Percentiles rank a stretch among this genome's conserved stretches.
These are phyloP conservation scores for Quercus tomentella DNA, from an alignment of 331 rosid species.

Conservation along the genomic window DNA sequence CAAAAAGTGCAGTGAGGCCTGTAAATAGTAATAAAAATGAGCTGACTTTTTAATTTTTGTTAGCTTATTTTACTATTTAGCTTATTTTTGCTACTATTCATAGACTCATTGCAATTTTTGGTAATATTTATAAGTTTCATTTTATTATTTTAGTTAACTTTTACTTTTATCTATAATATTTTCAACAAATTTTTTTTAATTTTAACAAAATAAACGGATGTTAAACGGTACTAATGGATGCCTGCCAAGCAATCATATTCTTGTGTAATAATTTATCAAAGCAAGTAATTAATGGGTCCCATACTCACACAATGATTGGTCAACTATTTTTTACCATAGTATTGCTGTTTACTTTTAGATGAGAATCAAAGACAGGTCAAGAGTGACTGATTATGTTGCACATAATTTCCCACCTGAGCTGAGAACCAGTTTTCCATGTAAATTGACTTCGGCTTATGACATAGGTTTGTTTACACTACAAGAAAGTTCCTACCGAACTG, in stretches of 20 bases:
- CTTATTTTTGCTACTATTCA: too few species aligned
- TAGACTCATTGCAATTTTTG: fast-evolving
- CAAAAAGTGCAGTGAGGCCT: fast-evolving
- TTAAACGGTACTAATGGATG: fast-evolving
- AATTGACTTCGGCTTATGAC: too few species aligned
- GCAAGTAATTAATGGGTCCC: neutral
- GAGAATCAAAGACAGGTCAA: neutral
- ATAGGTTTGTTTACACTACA: too few species aligned
- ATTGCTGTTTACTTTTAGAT: neutral
- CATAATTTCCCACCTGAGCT: too few species aligned
- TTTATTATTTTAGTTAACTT: fast-evolving
- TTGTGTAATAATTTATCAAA: neutral
- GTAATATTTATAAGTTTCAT: fast-evolving
- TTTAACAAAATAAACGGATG: fast-evolving
- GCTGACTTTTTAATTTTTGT: too few species aligned
- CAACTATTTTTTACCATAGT: neutral
- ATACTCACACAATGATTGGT: neutral
- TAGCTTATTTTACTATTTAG: too few species aligned
- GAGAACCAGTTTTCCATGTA: too few species aligned
- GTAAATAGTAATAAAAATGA: too few species aligned
- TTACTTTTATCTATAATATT: too few species aligned
- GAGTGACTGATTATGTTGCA: too few species aligned
- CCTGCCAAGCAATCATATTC: neutral
- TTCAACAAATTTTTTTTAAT: too few species aligned
- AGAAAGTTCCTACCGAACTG: too few species aligned